These are phyloP conservation scores for Hypoxylon rubiginosum DNA, from an alignment of 2,329 filamentous ascomycete species.

Conservation along the genomic window DNA sequence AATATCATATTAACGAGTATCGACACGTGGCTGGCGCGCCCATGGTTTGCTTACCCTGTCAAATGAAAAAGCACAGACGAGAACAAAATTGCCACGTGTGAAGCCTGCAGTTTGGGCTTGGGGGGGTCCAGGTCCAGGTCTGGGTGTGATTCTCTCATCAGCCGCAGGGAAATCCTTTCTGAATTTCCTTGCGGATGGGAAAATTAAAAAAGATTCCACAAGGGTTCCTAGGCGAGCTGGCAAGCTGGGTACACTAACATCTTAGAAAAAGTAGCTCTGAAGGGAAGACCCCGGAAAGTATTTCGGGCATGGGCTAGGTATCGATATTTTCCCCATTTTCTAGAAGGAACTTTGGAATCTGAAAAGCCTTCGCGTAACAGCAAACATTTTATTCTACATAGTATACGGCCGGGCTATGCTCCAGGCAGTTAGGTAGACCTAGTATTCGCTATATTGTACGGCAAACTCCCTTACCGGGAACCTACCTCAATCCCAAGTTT, in stretches of 20 bases:
- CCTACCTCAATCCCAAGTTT: slow-evolving; percentile 9
- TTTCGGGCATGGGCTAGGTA: slow-evolving; percentile 7
- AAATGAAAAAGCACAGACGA: slow-evolving; percentile 38
- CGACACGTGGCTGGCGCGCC: slow-evolving; percentile 36
- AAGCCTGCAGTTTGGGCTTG: slow-evolving; percentile 29
- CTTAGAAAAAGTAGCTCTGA: neutral
- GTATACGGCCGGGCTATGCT: slow-evolving; percentile 22
- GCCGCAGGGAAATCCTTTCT: slow-evolving; percentile 30
- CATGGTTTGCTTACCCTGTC: slow-evolving; percentile 32
- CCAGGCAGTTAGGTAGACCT: neutral
- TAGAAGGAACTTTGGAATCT: slow-evolving; percentile 28
- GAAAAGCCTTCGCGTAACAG: neutral
- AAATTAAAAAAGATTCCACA: slow-evolving; percentile 18
- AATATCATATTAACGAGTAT: slow-evolving; percentile 23
- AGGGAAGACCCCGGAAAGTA: slow-evolving; percentile 12
- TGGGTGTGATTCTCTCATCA: slow-evolving; percentile 14
- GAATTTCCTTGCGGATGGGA: slow-evolving; percentile 13
- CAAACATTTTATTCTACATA: neutral
- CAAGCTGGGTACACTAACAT: slow-evolving; percentile 6
- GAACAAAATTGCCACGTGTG: slow-evolving; percentile 34
- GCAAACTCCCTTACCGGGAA: slow-evolving; percentile 19
- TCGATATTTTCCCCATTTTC: slow-evolving; percentile 13
- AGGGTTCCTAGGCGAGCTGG: slow-evolving; percentile 1
- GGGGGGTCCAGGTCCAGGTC: neutral
- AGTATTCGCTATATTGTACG: neutral